Conservation (phyloP, 2,329 filamentous ascomycete genomes). For the Dothistroma septosporum region DNA sequence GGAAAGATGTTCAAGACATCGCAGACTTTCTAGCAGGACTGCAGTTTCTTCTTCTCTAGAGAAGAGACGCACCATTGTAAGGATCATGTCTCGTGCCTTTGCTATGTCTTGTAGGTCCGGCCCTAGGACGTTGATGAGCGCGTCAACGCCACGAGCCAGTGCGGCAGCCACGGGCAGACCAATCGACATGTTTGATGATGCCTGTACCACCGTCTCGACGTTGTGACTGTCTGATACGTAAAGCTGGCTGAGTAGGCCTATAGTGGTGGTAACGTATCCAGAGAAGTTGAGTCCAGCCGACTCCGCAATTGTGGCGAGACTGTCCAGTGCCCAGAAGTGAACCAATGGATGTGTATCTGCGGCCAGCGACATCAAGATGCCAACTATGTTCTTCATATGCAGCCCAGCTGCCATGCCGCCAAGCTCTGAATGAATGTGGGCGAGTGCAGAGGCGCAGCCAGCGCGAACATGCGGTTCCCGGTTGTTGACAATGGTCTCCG, state of each 20-base stretch:
- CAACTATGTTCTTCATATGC: slow-evolving; percentile 94
- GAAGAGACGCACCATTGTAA: slow-evolving; percentile 80
- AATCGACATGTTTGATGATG: slow-evolving; percentile 86
- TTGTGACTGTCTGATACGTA: slow-evolving; percentile 92
- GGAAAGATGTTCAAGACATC: slow-evolving; percentile 84
- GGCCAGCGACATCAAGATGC: slow-evolving; percentile 94
- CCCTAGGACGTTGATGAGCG: slow-evolving; percentile 92
- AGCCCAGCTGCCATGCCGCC: slow-evolving; percentile 96
- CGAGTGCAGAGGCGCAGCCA: slow-evolving; percentile 88
- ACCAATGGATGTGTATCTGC: slow-evolving; percentile 93
- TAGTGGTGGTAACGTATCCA: slow-evolving; percentile 79
- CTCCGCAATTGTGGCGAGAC: slow-evolving; percentile 78
- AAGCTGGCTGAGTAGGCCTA: slow-evolving; percentile 90
- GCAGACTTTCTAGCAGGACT: slow-evolving; percentile 71
- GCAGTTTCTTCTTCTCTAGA: slow-evolving; percentile 63
- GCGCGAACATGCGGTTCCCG: slow-evolving; percentile 89
- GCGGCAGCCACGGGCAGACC: slow-evolving; percentile 77
- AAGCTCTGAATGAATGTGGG: slow-evolving; percentile 89
- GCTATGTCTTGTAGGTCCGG: slow-evolving; percentile 90
- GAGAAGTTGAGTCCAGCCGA: slow-evolving; percentile 91
- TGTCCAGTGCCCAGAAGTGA: slow-evolving; percentile 94
- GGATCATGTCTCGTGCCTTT: slow-evolving; percentile 86
- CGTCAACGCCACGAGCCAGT: slow-evolving; percentile 83
- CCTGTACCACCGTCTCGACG: slow-evolving; percentile 70
- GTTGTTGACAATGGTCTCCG: slow-evolving; percentile 92